These are phyloP conservation scores for Spathaspora sp. DNA, from an alignment of 805 yeast genomes.

Conservation along the genomic window DNA sequence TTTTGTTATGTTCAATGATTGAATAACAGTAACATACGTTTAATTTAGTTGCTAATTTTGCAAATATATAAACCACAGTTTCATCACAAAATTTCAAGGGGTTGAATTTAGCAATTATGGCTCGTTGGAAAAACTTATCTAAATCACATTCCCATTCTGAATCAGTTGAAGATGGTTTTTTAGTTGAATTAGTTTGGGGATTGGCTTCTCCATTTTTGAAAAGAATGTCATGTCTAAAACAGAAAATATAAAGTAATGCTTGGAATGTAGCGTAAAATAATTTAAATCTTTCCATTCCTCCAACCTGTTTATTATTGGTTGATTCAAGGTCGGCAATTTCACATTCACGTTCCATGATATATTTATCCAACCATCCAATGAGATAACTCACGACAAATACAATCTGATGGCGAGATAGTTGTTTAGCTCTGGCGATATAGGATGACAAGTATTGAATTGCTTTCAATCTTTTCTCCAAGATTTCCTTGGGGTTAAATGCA, in stretches of 20 bases:
- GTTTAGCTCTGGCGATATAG: slow-evolving; percentile 81
- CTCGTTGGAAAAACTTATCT: slow-evolving; percentile 83
- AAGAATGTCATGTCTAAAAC: slow-evolving; percentile 73
- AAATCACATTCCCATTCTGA: slow-evolving; percentile 73
- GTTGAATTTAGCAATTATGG: slow-evolving; percentile 83
- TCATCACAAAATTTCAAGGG: slow-evolving; percentile 92
- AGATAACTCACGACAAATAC: slow-evolving; percentile 79
- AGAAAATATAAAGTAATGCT: slow-evolving; percentile 84
- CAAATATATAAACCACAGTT: slow-evolving; percentile 90
- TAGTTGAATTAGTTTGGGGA: not conserved
- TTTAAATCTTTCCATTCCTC: slow-evolving; percentile 89
- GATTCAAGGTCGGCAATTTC: slow-evolving; percentile 56
- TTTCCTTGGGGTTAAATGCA: slow-evolving; percentile 68
- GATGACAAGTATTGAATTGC: slow-evolving; percentile 91
- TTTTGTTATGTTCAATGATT: slow-evolving; percentile 84
- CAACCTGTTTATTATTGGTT: slow-evolving; percentile 20
- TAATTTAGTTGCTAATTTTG: slow-evolving; percentile 84
- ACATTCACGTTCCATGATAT: slow-evolving; percentile 76
- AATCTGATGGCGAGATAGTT: slow-evolving; percentile 67
- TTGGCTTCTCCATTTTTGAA: slow-evolving; percentile 20
- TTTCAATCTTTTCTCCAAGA: slow-evolving; percentile 73
- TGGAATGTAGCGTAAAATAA: slow-evolving; percentile 89
- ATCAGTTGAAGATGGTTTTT: slow-evolving; percentile 9
- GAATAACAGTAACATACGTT: slow-evolving; percentile 92
- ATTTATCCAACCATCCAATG: slow-evolving; percentile 79